Evolutionary conservation across 306 rosid species (phyloP).

Genomic region (Vigna angularis): DNA sequence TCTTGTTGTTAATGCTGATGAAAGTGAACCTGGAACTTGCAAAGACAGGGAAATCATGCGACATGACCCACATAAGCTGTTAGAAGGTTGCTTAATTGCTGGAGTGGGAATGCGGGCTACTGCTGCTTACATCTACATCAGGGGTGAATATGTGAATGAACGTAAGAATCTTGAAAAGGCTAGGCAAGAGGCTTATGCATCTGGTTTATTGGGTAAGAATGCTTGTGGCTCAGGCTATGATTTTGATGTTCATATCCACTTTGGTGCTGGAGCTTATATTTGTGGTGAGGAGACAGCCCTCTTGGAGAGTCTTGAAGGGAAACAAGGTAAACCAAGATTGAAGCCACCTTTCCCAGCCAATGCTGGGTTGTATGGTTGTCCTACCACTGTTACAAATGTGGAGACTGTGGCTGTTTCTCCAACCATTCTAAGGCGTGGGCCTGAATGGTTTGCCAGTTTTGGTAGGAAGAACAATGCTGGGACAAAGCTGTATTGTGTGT

Average conservation of each 20-base stretch:
- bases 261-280: slow-evolving; percentile 98
- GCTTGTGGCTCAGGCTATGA: slow-evolving; percentile 98
- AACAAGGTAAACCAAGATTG: slow-evolving; percentile 97
- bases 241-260: slow-evolving; percentile 97
- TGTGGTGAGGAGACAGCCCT: slow-evolving; percentile 99
- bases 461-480: slow-evolving; percentile 98
- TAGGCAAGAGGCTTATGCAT: slow-evolving; percentile 86
- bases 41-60: slow-evolving; percentile 98
- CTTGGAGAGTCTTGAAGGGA: slow-evolving; percentile 99
- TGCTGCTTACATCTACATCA: slow-evolving; percentile 93
- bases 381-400: slow-evolving; percentile 96
- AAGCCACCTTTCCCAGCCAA: slow-evolving; percentile 99
- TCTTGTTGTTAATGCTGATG: slow-evolving; percentile 98
- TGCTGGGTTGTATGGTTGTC: slow-evolving; percentile 98
- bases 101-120: slow-evolving; percentile 99
- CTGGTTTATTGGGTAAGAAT: slow-evolving; percentile 95
- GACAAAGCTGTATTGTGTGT: slow-evolving; percentile 86
- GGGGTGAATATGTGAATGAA: slow-evolving; percentile 98
- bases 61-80: slow-evolving; percentile 92
- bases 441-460: slow-evolving; percentile 98
- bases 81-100: slow-evolving; percentile 98
- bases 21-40: slow-evolving; percentile 99
- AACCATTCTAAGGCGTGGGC: slow-evolving; percentile 95
- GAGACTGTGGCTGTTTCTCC: slow-evolving; percentile 99
- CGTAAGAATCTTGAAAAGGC: slow-evolving; percentile 87